Base-by-base conservation (phyloP, 2,329 filamentous ascomycete species). In the Trichophaea hybrida region DNA sequence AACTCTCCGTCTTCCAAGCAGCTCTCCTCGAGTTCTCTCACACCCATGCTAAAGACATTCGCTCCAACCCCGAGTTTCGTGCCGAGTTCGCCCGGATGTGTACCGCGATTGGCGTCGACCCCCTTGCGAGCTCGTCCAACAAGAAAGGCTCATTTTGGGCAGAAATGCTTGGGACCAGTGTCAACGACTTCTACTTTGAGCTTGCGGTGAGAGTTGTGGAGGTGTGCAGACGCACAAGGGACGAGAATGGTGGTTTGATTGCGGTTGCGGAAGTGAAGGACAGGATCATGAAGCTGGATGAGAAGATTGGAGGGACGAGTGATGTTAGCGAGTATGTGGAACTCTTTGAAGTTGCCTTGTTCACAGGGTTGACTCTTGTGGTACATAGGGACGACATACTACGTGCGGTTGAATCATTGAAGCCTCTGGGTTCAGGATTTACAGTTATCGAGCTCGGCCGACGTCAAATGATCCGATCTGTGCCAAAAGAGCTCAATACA, bases 1-100 rank as follows among this genome's bases (percentile, higher is more conserved):
- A 98, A 72, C 85, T 98, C 63, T 85, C 89, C 66, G 90, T 97
- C 69, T 98, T 98, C 78, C 89, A 94, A 70, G 93, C 88, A 15
- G 80, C 96, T 8, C 82, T 98, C 5, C 89, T 96, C 74, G 89
- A 94, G 73, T 98, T 98, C 73, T 88, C 90, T 49, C 80, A 91
- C 69, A 94, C 91, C 54, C 93, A 98, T 77, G 87, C 86, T 67
- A 89, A 90, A 70, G 93, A 95, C 69, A 98, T 98, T 61, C 90
- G 91, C 64, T 94, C 89, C 1, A 90, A 97, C 72, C 93, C 93
- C 5, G 85, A 82, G 6, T 98, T 98, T 73, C 88, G 93, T 62
- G 89, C 91, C 37, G 91, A 98, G 73, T 98, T 98, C 71, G 91
- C 93, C 2, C 88, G 91, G 72, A 98, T 98, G 93, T 98, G 93